Conservation (phyloP, 2,329 filamentous ascomycete species). For the Fusarium palustre region DNA sequence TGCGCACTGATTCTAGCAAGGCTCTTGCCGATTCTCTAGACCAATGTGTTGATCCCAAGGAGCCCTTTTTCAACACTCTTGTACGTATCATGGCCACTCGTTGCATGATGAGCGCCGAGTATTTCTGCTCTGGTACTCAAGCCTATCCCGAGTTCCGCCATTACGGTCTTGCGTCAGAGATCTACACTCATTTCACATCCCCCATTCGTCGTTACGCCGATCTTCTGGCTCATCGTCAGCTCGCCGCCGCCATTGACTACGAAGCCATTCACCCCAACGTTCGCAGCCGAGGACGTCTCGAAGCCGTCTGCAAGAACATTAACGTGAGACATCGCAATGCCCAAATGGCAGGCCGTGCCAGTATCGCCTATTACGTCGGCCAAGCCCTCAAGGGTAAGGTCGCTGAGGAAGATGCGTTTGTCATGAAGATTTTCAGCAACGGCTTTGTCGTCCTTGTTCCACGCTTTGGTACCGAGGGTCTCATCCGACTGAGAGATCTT, state of each 20-base stretch:
- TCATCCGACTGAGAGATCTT: conserved; percentile 88
- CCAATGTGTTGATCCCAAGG: conserved; percentile 78
- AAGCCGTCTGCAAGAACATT: conserved; percentile 97
- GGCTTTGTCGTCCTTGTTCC: conserved; percentile 97
- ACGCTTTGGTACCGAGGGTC: conserved; percentile 91
- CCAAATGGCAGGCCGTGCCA: conserved; percentile 92
- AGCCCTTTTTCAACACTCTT: conserved; percentile 98
- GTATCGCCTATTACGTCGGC: conserved; percentile 97
- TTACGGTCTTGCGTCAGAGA: conserved; percentile 94
- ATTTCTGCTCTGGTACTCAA: conserved; percentile 95
- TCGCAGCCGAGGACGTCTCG: conserved; percentile 84
- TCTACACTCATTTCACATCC: conserved; percentile 98
- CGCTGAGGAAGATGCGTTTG: conserved; percentile 88
- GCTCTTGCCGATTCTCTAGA: conserved; percentile 96
- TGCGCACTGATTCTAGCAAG: conserved; percentile 87
- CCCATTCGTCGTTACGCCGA: conserved; percentile 99
- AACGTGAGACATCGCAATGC: conserved; percentile 97
- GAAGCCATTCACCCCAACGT: conserved; percentile 85
- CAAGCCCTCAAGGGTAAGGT: conserved; percentile 86
- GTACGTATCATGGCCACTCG: conserved; percentile 97
- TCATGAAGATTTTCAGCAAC: conserved; percentile 98
- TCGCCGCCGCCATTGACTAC: conserved; percentile 95
- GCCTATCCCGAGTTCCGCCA: conserved; percentile 95
- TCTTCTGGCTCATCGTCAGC: conserved; percentile 90
- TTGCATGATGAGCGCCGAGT: conserved; percentile 99